Base-by-base conservation (phyloP, 768 basidiomycete species). In the Mycena maculata region DNA sequence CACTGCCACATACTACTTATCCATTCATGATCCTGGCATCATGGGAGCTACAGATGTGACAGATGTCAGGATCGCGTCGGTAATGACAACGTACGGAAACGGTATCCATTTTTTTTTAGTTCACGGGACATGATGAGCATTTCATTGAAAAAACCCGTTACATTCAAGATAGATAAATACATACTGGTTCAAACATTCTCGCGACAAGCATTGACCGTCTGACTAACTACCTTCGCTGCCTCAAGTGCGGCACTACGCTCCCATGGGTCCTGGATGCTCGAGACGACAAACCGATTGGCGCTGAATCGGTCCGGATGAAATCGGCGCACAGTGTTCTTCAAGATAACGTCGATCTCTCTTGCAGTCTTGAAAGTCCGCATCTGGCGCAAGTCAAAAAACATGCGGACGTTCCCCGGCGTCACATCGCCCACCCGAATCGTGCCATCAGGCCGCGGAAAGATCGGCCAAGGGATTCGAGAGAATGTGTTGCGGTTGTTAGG, bases 261-360 rank as follows among this genome's bases (percentile, higher is more conserved):
- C 25, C 2, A 13, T 55, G 23, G 3, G 25, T 58, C 55, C 3
- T 3, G 33, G 3, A 65, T 65, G 7, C 12, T 65, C 30, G 55
- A 28, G 13, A 65, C 28, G 1, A 58, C 48, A 4, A 33, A 12
- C 13, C 63, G 55, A 16, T 36, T 20, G 20, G 4, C 38, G 56
- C 55, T 65, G 49, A 65, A 65, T 31, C 56, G 44, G 48, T 65
- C 63, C 2, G 63, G 48, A 25, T 65, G 63, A 38, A 65, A 65
- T 8, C 63, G 7, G 16, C 25, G 16, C 27, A 30, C 47, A 48
- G 36, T 18, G 6, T 48, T 48, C 63, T 58, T 65, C 47, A 65
- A 10, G 8, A 58, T 41, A 16, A 65, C 9, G 22, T 42, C 47
- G 39, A 50, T 23, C 48, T 65, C 36, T 22, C 63, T 28, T 11